Evolutionary conservation across 2,329 filamentous ascomycete species (phyloP).

Genomic region (Aspergillus melleus): DNA sequence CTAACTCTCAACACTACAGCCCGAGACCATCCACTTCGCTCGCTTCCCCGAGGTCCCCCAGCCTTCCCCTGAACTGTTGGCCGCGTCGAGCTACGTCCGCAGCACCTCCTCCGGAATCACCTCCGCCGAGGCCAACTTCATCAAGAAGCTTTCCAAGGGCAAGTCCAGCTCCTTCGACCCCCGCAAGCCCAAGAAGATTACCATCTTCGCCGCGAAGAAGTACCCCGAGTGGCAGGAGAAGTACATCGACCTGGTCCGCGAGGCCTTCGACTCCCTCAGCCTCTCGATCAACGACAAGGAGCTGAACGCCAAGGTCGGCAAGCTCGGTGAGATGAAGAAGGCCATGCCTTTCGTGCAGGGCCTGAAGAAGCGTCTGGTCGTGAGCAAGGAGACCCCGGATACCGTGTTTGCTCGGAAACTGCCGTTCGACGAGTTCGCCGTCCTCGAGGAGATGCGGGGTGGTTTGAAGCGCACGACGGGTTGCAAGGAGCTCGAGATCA

Average conservation of each 20-base stretch:
- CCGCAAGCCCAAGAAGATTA: constrained; percentile 87
- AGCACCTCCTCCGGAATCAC: constrained; percentile 74
- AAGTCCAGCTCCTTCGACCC: constrained; percentile 84
- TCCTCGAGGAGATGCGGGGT: constrained; percentile 74
- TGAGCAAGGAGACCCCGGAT: constrained; percentile 62
- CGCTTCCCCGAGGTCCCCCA: constrained; percentile 70
- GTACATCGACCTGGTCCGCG: constrained; percentile 77
- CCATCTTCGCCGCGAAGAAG: constrained; percentile 75
- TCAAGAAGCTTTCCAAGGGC: constrained; percentile 91
- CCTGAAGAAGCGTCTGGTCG: constrained; percentile 78
- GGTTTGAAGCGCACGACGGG: constrained; percentile 75
- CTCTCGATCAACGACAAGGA: constrained; percentile 75
- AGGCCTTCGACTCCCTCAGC: constrained; percentile 64
- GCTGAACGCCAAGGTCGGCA: constrained; percentile 73
- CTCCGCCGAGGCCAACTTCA: constrained; percentile 70
- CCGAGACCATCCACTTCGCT: constrained; percentile 74
- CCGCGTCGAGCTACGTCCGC: constrained; percentile 80
- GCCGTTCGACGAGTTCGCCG: constrained; percentile 78
- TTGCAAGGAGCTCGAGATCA: constrained; percentile 69
- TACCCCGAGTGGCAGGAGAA: constrained; percentile 92
- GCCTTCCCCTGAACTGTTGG: constrained; percentile 67
- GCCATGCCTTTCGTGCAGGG: constrained; percentile 94
- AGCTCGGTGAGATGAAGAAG: constrained; percentile 83
- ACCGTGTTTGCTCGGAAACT: constrained; percentile 81
- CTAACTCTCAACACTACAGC: constrained; percentile 37